Evolutionary conservation across 2,329 filamentous ascomycete genomes (phyloP).

Genomic region (Coccinonectria pachysandricola): DNA sequence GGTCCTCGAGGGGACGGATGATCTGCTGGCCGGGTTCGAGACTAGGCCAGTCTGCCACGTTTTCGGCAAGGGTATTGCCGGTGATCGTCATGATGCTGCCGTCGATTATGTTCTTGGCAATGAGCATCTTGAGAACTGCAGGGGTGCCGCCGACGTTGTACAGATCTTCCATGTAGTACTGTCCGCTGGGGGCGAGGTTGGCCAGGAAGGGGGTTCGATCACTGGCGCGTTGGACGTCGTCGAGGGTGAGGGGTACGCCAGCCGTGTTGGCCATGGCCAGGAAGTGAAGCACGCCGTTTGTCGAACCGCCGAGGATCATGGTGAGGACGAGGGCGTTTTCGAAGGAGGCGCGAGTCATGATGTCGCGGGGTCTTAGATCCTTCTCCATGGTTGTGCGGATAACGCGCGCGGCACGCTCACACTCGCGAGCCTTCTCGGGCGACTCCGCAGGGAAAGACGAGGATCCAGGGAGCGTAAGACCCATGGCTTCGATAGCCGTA

Average conservation of each 20-base stretch:
- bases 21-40: conserved; percentile 72
- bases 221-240: conserved; percentile 73
- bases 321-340: conserved; percentile 85
- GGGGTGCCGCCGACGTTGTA: conserved; percentile 80
- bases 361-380: conserved; percentile 70
- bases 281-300: conserved; percentile 81
- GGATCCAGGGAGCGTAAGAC: conserved; percentile 72
- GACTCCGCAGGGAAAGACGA: conserved; percentile 73
- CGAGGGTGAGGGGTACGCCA: conserved; percentile 63
- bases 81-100: conserved; percentile 74
- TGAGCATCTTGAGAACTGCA: conserved; percentile 74
- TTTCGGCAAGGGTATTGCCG: conserved; percentile 72
- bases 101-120: conserved; percentile 65
- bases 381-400: conserved; percentile 72
- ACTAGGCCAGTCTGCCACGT: conserved; percentile 66
- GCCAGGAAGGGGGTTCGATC: conserved; percentile 80
- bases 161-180: conserved; percentile 80
- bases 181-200: conserved; percentile 72
- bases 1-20: conserved; percentile 66
- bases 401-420: conserved; percentile 66
- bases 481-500: conserved; percentile 80
- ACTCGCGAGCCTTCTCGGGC: conserved; percentile 79
- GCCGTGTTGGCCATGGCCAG: conserved; percentile 85
- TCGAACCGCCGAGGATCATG: conserved; percentile 85
- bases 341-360: conserved; percentile 70